Base-by-base conservation (phyloP, 225 moss, liverwort and hornwort genomes). In the Lunularia cruciata region DNA sequence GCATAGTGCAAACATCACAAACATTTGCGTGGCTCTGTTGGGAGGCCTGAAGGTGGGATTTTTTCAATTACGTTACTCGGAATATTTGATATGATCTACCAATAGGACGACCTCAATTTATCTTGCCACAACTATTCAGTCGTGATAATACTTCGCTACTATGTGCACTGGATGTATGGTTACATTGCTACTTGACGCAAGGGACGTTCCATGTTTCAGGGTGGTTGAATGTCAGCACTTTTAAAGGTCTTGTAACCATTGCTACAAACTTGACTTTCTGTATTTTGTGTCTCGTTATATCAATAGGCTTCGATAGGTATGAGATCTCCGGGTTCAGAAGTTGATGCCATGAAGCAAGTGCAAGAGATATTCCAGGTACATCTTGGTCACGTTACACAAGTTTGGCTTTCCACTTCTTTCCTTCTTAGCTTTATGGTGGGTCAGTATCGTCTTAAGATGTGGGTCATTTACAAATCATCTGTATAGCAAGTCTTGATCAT, bases 1-100 rank as follows among this genome's bases (percentile, higher is more conserved):
- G 98, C 91, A 80, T 65, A 78, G 76, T 64, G 91, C 93, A 22
- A 93, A 91, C 69, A 88, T 79, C 64, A 91, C 89, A 59, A 99
- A 99, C 73, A 86, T 89, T 65, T 99, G 98, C 72, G 93, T 91
- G 65, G 88, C 85, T 68, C 78, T 99, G 32, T 75, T 99, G 65
- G 77, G 84, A 63, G 89, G 91, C 34, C 76, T 99, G 69, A 99
- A 99, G 89, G 91, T 89, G 57, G 33, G 47, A 51, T 4, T 43
- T 34, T 39, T 67, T 19, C 31, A 20, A 3, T 49, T 60, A 42
- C 31, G 18, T n/a, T n/a, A n/a, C n/a, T n/a, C n/a, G n/a, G n/a
- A n/a, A n/a, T n/a, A n/a, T n/a, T n/a, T n/a, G n/a, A n/a, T n/a
- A n/a, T n/a, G n/a, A n/a, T n/a, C n/a, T n/a, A n/a, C n/a, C n/a